phyloP scores from a whole-genome alignment of 371 early-diverging fungal species.

The Dentiscutata heterogama region DNA sequence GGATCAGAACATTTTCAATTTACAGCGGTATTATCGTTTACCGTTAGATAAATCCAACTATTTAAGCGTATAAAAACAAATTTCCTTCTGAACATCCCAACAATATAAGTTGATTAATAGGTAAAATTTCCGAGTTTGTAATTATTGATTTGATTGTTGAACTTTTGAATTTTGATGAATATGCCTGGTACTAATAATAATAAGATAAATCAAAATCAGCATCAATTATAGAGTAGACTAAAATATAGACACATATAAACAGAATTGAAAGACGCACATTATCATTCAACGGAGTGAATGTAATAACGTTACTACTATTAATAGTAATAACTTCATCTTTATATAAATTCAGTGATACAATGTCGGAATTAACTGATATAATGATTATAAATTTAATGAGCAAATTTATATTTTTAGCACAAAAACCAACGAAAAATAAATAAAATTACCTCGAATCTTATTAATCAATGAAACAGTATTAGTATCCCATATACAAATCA shows the following conservation, averaged over 20 bases:
- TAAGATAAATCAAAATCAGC: background rate
- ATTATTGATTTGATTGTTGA: slow-evolving; percentile 72
- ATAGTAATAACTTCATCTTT: slow-evolving; percentile 74
- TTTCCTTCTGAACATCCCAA: slow-evolving; percentile 75
- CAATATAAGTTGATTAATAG: slow-evolving; percentile 68
- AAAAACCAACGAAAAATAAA: background rate
- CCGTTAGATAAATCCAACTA: no score
- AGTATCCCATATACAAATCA: slow-evolving; percentile 73
- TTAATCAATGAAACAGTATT: slow-evolving; percentile 65
- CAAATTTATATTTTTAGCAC: background rate
- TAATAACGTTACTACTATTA: slow-evolving; percentile 69
- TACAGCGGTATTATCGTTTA: no score
- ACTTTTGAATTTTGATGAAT: slow-evolving; percentile 73
- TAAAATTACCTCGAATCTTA: slow-evolving; percentile 61
- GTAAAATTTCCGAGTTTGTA: slow-evolving; percentile 67
- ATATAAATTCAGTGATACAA: slow-evolving; percentile 64
- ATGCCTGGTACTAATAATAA: slow-evolving; percentile 64
- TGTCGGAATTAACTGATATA: slow-evolving; percentile 53
- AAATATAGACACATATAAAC: background rate
- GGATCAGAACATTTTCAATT: no score
- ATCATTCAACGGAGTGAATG: slow-evolving; percentile 74
- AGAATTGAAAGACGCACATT: slow-evolving; percentile 59
- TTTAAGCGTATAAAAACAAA: slow-evolving; percentile 68
- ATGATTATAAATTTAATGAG: slow-evolving; percentile 16
- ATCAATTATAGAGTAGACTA: background rate